Evolutionary conservation across 495 filamentous ascomycete species (phyloP), one percentile per base, ranked within the genome.

Genomic region (Aspergillus baeticus): DNA sequence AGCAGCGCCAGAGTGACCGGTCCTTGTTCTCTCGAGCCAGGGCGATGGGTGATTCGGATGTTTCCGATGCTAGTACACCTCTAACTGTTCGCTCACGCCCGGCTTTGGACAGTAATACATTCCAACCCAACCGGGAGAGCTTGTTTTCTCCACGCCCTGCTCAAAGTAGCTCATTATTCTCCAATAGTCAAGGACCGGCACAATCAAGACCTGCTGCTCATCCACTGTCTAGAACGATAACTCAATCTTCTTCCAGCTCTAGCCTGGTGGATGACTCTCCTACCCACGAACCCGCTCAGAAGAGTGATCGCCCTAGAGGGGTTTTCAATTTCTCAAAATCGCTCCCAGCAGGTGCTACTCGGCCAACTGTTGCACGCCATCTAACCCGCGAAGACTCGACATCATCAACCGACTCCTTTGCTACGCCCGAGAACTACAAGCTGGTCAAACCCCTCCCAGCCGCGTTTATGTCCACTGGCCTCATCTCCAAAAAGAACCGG

Each of bases 381-480:
- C 48, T 74, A 1, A 70, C 69, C 0, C 72, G 71, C 26, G 76
- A 81, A 54, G 75, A 76, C 31, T 78, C 73, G 36, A 69, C 59
- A 11, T 75, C 75, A 2, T 70, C 73, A 0, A 69, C 76, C 0
- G 80, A 81, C 13, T 80, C 84, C 10, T 85, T 92, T 54, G 86
- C 87, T 29, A 98, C 93, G 0, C 93, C 93, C 0, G 83, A 90
- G 51, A 88, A 86, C 52, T 96, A 89, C 65, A 92, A 90, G 67
- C 78, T 84, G 6, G 89, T 87, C 11, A 95, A 88, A 67, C 93
- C 93, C 33, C 76, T 89, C 8, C 89, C 90, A 31, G 86, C 87
- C 17, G 93, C 91, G 10, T 97, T 97, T 71, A 89, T 88, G 79
- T 97, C 94, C 0, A 97, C 94, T 5, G 94, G 94, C 26, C 74